phyloP scores from a whole-genome alignment of 1,284 basidiomycete species.

The Pseudozyma flocculosa region DNA sequence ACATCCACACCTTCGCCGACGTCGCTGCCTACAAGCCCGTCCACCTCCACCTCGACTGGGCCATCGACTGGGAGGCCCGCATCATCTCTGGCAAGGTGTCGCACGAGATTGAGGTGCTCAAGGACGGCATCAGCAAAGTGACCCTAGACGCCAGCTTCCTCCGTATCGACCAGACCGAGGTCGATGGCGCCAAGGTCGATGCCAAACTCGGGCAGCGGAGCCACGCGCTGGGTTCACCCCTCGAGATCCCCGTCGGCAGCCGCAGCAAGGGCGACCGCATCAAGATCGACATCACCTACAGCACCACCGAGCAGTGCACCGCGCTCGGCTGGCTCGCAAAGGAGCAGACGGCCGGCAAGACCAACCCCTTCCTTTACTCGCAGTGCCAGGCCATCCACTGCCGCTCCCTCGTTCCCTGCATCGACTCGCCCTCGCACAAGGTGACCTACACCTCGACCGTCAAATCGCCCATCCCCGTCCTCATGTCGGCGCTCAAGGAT shows the following conservation, averaged over 20 bases:
- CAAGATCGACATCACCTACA: conserved; percentile 52
- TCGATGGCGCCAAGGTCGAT: conserved; percentile 63
- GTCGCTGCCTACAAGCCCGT: conserved; percentile 42
- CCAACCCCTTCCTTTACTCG: conserved; percentile 79
- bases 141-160: conserved; percentile 80
- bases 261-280: conserved; percentile 37
- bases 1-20: conserved; percentile 50
- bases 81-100: conserved; percentile 73
- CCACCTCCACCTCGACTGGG: conserved; percentile 70
- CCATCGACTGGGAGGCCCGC: conserved; percentile 72
- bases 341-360: conserved; percentile 84
- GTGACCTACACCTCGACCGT: conserved; percentile 53
- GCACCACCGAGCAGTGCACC: conserved; percentile 74
- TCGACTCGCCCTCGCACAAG: conserved; percentile 56
- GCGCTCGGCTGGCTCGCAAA: conserved; percentile 93
- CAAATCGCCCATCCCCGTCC: conserved; percentile 45
- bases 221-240: conserved; percentile 59
- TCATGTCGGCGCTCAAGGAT: conserved; percentile 56
- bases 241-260: conserved; percentile 58
- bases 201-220: conserved; percentile 63
- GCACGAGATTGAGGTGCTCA: conserved; percentile 67
- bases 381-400: conserved; percentile 75
- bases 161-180: conserved; percentile 66
- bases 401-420: conserved; percentile 45
- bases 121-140: conserved; percentile 68